phyloP scores from a whole-genome alignment of 441 rosid genomes.

The Jatropha podagrica region DNA sequence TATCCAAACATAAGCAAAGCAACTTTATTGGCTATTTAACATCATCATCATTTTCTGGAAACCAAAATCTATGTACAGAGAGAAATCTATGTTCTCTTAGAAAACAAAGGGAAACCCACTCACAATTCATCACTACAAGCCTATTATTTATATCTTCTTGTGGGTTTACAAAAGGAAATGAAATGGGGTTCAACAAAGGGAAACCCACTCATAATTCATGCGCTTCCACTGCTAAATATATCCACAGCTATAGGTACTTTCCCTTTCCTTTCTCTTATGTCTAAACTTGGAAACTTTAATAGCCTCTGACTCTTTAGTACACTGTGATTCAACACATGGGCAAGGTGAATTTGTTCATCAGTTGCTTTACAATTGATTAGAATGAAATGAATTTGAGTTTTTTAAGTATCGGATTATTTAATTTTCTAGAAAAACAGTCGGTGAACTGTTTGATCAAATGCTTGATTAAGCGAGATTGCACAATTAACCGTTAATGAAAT shows the following conservation, averaged over 20 bases:
- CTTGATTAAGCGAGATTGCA: neutral
- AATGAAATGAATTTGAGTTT: neutral
- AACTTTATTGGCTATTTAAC: too few relatives aligned
- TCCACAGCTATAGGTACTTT: slow-evolving; percentile 4
- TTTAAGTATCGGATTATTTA: neutral
- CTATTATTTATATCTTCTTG: neutral
- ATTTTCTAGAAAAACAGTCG: neutral
- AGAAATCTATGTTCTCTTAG: too few relatives aligned
- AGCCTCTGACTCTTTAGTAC: too few relatives aligned
- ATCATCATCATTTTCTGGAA: too few relatives aligned
- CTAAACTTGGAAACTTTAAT: too few relatives aligned
- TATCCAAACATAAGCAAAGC: too few relatives aligned
- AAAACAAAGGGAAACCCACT: too few relatives aligned
- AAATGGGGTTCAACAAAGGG: neutral
- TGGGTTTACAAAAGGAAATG: neutral
- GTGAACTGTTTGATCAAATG: neutral
- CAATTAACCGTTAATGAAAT: neutral
- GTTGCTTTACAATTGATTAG: too few relatives aligned
- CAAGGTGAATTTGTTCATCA: neutral
- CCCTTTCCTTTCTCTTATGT: neutral
- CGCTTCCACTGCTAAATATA: neutral
- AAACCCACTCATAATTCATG: neutral
- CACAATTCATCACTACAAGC: too few relatives aligned
- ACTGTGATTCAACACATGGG: too few relatives aligned
- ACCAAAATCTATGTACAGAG: too few relatives aligned